These are phyloP conservation scores for Flaveria floridana DNA, from an alignment of 140 eudicot species.

Conservation along the genomic window DNA sequence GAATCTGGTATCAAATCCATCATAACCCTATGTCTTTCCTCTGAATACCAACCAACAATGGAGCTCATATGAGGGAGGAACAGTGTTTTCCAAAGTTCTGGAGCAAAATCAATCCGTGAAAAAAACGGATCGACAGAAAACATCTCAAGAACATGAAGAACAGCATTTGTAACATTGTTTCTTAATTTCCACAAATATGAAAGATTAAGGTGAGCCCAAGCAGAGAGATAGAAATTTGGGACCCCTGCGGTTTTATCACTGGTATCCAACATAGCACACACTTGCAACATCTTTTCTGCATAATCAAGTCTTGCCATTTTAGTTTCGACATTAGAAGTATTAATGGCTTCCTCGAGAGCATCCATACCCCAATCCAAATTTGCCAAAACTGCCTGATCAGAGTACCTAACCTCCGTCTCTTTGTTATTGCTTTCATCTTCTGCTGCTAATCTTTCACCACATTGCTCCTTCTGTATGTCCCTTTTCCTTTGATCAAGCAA, in stretches of 20 bases:
- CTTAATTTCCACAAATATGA: constrained; percentile 62
- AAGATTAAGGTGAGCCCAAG: constrained; percentile 84
- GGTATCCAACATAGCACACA: constrained; percentile 75
- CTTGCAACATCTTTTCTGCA: constrained; percentile 84
- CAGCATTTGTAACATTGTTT: constrained; percentile 53
- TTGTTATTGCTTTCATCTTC: constrained; percentile 48
- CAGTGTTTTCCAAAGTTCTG: constrained; percentile 70
- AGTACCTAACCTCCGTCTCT: constrained; percentile 58
- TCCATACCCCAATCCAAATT: constrained; percentile 88
- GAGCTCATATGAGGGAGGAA: constrained; percentile 83
- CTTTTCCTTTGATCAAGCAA: constrained; percentile 56
- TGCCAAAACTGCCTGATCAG: constrained; percentile 82
- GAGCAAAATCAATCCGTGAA: constrained; percentile 86
- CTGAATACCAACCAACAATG: constrained; percentile 78
- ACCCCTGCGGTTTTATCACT: constrained; percentile 71
- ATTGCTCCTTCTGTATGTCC: constrained; percentile 65
- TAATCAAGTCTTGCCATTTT: constrained; percentile 73
- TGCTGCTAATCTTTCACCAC: constrained; percentile 84
- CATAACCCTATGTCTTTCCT: constrained; percentile 71
- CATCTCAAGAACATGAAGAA: constrained; percentile 80
- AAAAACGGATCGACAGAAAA: constrained; percentile 69
- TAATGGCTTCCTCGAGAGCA: constrained; percentile 77
- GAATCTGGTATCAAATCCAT: constrained; percentile 82
- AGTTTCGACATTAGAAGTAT: constrained; percentile 66
- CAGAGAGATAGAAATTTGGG: constrained; percentile 75